Evolutionary conservation across 805 yeast genomes (phyloP).

Genomic region (Yamadazyma tumulicola): DNA sequence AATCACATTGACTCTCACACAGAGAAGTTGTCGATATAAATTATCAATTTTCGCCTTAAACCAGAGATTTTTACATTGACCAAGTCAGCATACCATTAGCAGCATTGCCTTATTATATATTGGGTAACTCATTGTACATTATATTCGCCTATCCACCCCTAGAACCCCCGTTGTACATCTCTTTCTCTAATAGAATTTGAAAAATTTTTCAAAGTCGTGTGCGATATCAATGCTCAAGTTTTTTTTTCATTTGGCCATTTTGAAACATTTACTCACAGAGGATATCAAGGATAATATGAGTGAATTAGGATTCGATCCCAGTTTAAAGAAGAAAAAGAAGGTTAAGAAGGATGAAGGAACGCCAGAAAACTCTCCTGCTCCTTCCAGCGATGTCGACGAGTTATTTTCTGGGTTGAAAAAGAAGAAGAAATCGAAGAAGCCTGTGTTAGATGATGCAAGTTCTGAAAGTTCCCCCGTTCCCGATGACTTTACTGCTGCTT

Average conservation of each 20-base stretch:
- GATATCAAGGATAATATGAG: conserved; percentile 24
- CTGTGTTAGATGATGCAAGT: conserved; percentile 19
- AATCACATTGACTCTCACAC: conserved; percentile 6
- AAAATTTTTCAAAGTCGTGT: conserved; percentile 11
- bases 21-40: conserved; percentile 5
- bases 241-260: conserved; percentile 1
- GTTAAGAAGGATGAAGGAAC: conserved; percentile 41
- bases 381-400: conserved; percentile 46
- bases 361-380: conserved; percentile 19
- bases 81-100: no score
- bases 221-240: conserved; percentile 1
- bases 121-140: no score
- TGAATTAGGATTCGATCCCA: conserved; percentile 69
- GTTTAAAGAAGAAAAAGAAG: conserved; percentile 79
- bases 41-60: no score
- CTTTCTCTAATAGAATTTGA: not conserved
- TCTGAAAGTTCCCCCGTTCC: conserved; percentile 20
- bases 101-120: no score
- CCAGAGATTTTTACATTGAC: no score
- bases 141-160: no score
- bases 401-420: conserved; percentile 70
- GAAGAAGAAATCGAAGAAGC: conserved; percentile 69
- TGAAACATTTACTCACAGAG: not conserved
- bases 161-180: not conserved
- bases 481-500: conserved; percentile 33